These are phyloP conservation scores for Thermothelomyces thermophilus DNA, from an alignment of 2,329 filamentous ascomycete genomes.

Conservation along the genomic window DNA sequence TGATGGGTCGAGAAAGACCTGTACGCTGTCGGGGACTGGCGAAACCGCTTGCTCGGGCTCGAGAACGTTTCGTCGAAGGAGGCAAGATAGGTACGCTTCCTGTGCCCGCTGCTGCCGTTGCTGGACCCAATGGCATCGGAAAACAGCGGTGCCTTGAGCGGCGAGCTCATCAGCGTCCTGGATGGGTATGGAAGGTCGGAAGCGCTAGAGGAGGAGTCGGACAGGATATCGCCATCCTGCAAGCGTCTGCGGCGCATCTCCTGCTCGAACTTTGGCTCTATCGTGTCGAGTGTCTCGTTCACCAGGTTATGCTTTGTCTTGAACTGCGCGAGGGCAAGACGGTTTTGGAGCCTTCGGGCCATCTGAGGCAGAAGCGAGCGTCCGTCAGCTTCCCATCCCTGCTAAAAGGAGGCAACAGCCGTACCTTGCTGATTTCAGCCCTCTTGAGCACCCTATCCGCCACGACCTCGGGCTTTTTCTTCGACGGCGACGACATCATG, in stretches of 20 bases:
- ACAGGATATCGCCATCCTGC: conserved; percentile 65
- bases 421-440: conserved; percentile 69
- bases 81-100: conserved; percentile 57
- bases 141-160: conserved; percentile 74
- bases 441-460: conserved; percentile 64
- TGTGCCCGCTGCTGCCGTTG: conserved; percentile 58
- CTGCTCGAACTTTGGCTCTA: conserved; percentile 78
- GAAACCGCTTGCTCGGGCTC: conserved; percentile 62
- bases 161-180: conserved; percentile 71
- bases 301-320: conserved; percentile 96
- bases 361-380: conserved; percentile 53
- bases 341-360: conserved; percentile 85
- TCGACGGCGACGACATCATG: conserved; percentile 55
- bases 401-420: conserved; percentile 22
- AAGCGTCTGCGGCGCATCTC: conserved; percentile 68
- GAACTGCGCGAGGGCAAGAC: conserved; percentile 90
- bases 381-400: conserved; percentile 13
- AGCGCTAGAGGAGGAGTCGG: conserved; percentile 78
- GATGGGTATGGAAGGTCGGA: conserved; percentile 69
- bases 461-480: conserved; percentile 57
- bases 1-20: conserved; percentile 56
- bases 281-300: conserved; percentile 75
- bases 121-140: conserved; percentile 73
- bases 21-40: conserved; percentile 56
- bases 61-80: conserved; percentile 49